These are phyloP conservation scores for Mrakia gelida DNA, from an alignment of 768 basidiomycete genomes.

Conservation along the genomic window DNA sequence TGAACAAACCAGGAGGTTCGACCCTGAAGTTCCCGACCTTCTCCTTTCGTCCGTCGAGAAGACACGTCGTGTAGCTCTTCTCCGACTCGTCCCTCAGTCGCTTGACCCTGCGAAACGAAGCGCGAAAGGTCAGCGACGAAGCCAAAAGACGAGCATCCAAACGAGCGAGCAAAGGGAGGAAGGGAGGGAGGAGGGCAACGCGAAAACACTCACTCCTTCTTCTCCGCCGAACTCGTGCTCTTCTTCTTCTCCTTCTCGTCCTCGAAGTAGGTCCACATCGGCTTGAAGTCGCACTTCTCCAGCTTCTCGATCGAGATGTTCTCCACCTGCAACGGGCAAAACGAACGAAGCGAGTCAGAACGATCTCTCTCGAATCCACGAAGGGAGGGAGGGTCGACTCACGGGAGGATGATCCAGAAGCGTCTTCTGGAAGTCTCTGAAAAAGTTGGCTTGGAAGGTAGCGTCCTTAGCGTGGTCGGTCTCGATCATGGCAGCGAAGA, in stretches of 20 bases:
- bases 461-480: constrained; percentile 85
- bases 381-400: constrained; percentile 47
- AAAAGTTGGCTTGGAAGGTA: constrained; percentile 91
- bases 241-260: constrained; percentile 90
- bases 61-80: constrained; percentile 73
- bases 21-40: constrained; percentile 97
- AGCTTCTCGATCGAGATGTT: constrained; percentile 70
- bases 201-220: constrained; percentile 58
- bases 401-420: constrained; percentile 74
- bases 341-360: neutral
- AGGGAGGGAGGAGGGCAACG: neutral
- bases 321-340: constrained; percentile 50
- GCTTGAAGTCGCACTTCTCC: constrained; percentile 83
- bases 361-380: neutral
- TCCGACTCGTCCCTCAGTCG: constrained; percentile 77
- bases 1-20: constrained; percentile 96
- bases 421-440: constrained; percentile 76
- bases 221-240: constrained; percentile 72
- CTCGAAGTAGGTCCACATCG: constrained; percentile 91
- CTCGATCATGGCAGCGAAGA: constrained; percentile 88
- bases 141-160: no score
- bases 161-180: no score
- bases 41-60: constrained; percentile 94
- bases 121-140: constrained; percentile 13
- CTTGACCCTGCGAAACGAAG: constrained; percentile 52